These are phyloP conservation scores for Imleria badia DNA, from an alignment of 768 basidiomycete genomes.

Conservation along the genomic window DNA sequence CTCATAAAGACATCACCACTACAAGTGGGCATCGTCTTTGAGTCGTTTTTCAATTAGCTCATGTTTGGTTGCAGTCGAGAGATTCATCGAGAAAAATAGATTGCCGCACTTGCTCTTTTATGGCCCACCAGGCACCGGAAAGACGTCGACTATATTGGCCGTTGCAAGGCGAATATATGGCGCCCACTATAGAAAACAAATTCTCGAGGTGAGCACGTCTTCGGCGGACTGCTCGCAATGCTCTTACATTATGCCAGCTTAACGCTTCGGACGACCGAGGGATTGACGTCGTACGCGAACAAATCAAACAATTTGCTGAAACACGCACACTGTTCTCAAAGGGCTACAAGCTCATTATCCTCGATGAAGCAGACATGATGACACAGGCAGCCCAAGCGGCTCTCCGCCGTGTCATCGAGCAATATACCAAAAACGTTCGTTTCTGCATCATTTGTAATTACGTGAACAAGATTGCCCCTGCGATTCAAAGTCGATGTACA, in stretches of 20 bases:
- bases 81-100: slow-evolving; percentile 93
- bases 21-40: slow-evolving; percentile 61
- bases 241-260: slow-evolving; percentile 49
- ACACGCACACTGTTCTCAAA: slow-evolving; percentile 89
- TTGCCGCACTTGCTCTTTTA: slow-evolving; percentile 96
- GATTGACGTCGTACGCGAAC: slow-evolving; percentile 97
- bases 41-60: neutral
- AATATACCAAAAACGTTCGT: slow-evolving; percentile 97
- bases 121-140: slow-evolving; percentile 97
- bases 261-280: slow-evolving; percentile 99
- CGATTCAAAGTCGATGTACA: slow-evolving; percentile 98
- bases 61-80: slow-evolving; percentile 66
- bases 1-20: slow-evolving; percentile 91
- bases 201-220: slow-evolving; percentile 70
- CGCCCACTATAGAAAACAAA: slow-evolving; percentile 80
- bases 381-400: slow-evolving; percentile 97
- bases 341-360: slow-evolving; percentile 95
- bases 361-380: slow-evolving; percentile 99
- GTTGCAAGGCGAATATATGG: slow-evolving; percentile 96
- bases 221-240: neutral
- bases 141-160: slow-evolving; percentile 96
- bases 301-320: slow-evolving; percentile 98
- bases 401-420: slow-evolving; percentile 94
- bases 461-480: slow-evolving; percentile 98
- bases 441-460: slow-evolving; percentile 99